Evolutionary conservation across 139 green algal species (phyloP).

Genomic region (Chlamydomonas applanata): DNA sequence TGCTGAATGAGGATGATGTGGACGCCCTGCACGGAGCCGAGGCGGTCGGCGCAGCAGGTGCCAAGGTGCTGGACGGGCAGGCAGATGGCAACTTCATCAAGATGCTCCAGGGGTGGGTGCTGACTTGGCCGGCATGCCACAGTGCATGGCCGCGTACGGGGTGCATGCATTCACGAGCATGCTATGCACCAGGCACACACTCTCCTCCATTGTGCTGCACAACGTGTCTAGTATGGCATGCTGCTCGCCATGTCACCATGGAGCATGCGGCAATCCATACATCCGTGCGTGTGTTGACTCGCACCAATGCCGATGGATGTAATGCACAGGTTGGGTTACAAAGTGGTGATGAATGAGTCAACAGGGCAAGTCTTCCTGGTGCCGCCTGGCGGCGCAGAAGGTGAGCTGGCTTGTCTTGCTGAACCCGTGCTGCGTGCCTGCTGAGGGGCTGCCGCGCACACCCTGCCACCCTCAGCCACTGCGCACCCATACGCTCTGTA

Average conservation of each 20-base stretch:
- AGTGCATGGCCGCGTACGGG: slow-evolving; percentile 6
- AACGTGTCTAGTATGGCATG: too few relatives aligned
- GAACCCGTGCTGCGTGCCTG: not conserved
- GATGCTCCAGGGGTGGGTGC: slow-evolving; percentile 26
- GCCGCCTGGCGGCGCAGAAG: slow-evolving; percentile 12
- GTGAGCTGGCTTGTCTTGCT: not conserved
- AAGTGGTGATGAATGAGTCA: not conserved
- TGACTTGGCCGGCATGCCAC: not conserved
- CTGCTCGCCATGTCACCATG: too few relatives aligned
- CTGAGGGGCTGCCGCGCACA: not conserved
- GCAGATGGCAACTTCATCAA: slow-evolving; percentile 21
- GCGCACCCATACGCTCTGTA: not conserved
- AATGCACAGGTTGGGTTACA: not conserved
- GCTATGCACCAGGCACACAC: too few relatives aligned
- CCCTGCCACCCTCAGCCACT: not conserved
- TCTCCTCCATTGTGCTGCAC: slow-evolving; percentile 3
- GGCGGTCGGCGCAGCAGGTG: slow-evolving; percentile 12
- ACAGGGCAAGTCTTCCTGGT: slow-evolving; percentile 31
- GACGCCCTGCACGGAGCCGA: not conserved
- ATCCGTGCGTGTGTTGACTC: not conserved
- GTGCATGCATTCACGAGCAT: slow-evolving; percentile 1
- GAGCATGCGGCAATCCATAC: not conserved
- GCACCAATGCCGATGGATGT: not conserved
- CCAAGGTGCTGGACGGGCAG: not conserved
- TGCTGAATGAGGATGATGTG: slow-evolving; percentile 25